Evolutionary conservation across 2,329 filamentous ascomycete genomes (phyloP).

Genomic region (Penicillium sp.): DNA sequence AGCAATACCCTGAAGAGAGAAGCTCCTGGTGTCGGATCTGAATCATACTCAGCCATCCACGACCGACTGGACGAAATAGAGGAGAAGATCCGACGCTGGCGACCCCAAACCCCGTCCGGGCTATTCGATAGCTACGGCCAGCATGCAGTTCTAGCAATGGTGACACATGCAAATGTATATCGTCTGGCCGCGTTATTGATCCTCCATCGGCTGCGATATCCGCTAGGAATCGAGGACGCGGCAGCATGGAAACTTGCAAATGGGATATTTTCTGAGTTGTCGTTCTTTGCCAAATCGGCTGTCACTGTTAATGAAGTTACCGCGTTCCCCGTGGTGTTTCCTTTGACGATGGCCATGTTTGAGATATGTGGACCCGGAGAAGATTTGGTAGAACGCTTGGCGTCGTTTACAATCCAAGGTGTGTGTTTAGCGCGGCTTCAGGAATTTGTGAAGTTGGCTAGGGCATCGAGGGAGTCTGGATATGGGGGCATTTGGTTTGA

Average conservation of each 20-base stretch:
- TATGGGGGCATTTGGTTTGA: slow-evolving; percentile 27
- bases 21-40: slow-evolving; percentile 4
- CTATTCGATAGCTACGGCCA: slow-evolving; percentile 22
- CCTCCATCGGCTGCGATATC: slow-evolving; percentile 34
- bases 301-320: slow-evolving; percentile 9
- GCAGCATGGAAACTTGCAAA: slow-evolving; percentile 21
- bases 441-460: slow-evolving; percentile 24
- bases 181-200: slow-evolving; percentile 29
- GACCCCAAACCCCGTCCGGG: slow-evolving; percentile 14
- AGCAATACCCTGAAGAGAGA: slow-evolving; percentile 21
- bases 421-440: slow-evolving; percentile 19
- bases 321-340: slow-evolving; percentile 25
- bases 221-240: slow-evolving; percentile 32
- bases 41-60: slow-evolving; percentile 10
- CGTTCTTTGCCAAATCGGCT: slow-evolving; percentile 18
- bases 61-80: slow-evolving; percentile 22
- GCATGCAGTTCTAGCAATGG: slow-evolving; percentile 30
- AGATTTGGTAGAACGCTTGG: slow-evolving; percentile 21
- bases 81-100: slow-evolving; percentile 19
- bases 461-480: slow-evolving; percentile 18
- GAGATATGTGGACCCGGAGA: slow-evolving; percentile 25
- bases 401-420: slow-evolving; percentile 20
- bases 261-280: slow-evolving; percentile 24
- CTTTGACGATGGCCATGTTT: slow-evolving; percentile 26
- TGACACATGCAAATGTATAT: slow-evolving; percentile 35